Evolutionary conservation across 2,329 filamentous ascomycete species (phyloP), one percentile per base, ranked within the genome.

Genomic region (Tolypocladium album): DNA sequence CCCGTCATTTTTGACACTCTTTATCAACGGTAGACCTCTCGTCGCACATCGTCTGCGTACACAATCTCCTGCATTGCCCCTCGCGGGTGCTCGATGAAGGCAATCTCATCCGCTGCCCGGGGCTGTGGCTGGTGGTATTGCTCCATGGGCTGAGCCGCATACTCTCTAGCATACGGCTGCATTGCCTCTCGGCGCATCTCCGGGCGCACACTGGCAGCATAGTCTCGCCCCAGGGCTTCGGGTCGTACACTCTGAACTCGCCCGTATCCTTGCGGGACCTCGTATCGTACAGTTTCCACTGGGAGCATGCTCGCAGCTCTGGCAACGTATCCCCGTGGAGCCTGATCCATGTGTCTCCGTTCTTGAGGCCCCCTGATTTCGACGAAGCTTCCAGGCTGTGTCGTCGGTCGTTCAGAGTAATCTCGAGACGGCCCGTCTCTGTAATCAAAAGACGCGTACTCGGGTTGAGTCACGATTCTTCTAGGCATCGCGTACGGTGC

Each of bases 391-490:
- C 69, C 69, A 3, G 75, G 71, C 2, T 71, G 72, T 6, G 68
- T 70, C 61, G 77, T 72, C 13, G 78, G 82, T 43, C 78, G 82
- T 63, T 73, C 72, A 5, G 83, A 81, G 64, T 84, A 83, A 64
- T 88, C 86, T 59, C 83, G 76, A 63, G 82, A 79, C 20, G 81
- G 79, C 62, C 82, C 84, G 36, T 78, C 74, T 61, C 82, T 78
- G 62, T 82, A 79, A 39, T 75, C 72, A 57, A 83, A 80, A 9
- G 79, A 67, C 34, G 77, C 67, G 57, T 78, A 82, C 62, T 88
- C 87, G 2, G 85, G 81, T 62, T 87, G 83, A 13, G 86, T 86
- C 27, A 89, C 74, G 52, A 86, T 78, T 50, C 84, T 79, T 61
- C 84, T 76, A 12, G 79, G 75, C n/a, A 76, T 70, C 55, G 72